These are phyloP conservation scores for Microbotryomycetes sp. DNA, from an alignment of 1,284 basidiomycete genomes.

Conservation along the genomic window DNA sequence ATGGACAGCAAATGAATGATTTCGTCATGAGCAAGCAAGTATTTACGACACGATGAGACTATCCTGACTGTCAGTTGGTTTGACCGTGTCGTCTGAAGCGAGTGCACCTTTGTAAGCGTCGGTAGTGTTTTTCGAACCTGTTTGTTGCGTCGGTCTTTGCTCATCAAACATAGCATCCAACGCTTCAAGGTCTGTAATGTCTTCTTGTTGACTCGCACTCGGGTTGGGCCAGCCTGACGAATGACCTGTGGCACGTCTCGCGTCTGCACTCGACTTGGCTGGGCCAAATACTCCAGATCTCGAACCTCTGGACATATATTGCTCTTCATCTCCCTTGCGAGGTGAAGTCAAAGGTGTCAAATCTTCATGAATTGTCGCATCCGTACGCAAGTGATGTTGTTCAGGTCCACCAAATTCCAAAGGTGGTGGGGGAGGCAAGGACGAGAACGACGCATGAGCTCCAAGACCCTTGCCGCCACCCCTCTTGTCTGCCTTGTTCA, in stretches of 20 bases:
- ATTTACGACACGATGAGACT: too few relatives aligned
- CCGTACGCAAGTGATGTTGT: not conserved
- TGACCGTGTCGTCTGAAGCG: too few relatives aligned
- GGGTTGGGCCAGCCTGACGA: not conserved
- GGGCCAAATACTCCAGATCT: not conserved
- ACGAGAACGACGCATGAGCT: slow-evolving; percentile 6
- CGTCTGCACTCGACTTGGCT: not conserved
- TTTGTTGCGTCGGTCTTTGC: not conserved
- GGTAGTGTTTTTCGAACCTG: too few relatives aligned
- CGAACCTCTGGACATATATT: not conserved
- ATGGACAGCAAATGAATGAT: too few relatives aligned
- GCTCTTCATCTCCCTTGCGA: not conserved
- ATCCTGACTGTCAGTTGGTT: too few relatives aligned
- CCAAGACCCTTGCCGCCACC: not conserved
- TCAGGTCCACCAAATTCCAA: slow-evolving; percentile 5
- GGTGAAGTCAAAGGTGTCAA: too few relatives aligned
- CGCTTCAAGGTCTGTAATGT: not conserved
- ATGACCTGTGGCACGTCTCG: not conserved
- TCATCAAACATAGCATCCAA: not conserved
- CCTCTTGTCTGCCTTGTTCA: too few relatives aligned
- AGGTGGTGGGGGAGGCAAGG: slow-evolving; percentile 6
- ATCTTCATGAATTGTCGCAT: not conserved
- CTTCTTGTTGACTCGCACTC: not conserved
- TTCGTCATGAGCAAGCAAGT: too few relatives aligned
- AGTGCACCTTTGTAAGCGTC: too few relatives aligned